Percentiles rank a stretch among this genome's conserved stretches.
These are phyloP conservation scores for Yamadazyma akitaensis DNA, from an alignment of 805 yeast species.

Conservation along the genomic window DNA sequence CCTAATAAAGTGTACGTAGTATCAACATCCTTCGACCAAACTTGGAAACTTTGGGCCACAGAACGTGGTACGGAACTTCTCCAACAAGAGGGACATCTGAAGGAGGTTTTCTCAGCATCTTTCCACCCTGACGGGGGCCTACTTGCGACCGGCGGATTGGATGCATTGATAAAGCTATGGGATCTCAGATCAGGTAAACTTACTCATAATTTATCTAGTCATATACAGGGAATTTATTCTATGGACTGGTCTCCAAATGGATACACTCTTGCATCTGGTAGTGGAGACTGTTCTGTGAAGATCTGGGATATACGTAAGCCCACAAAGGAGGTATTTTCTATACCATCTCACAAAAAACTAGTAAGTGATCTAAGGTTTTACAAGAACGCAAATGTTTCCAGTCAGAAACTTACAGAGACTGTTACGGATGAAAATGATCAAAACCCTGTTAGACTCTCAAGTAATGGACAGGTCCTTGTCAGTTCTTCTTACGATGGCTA, in stretches of 20 bases:
- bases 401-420: constrained; percentile 10
- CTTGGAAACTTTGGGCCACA: constrained; percentile 89
- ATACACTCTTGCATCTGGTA: constrained; percentile 71
- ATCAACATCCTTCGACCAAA: constrained; percentile 75
- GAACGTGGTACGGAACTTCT: constrained; percentile 41
- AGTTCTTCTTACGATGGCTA: constrained; percentile 72
- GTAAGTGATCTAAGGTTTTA: constrained; percentile 64
- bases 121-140: constrained; percentile 79
- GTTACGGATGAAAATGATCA: constrained; percentile 29
- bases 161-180: constrained; percentile 74
- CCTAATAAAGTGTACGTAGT: constrained; percentile 57
- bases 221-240: constrained; percentile 66
- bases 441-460: constrained; percentile 25
- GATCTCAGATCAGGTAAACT: constrained; percentile 78
- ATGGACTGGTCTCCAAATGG: constrained; percentile 79
- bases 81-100: constrained; percentile 84
- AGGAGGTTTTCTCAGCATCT: constrained; percentile 59
- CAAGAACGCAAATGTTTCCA: constrained; percentile 16
- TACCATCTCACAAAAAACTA: constrained; percentile 74
- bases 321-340: constrained; percentile 31
- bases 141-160: constrained; percentile 73
- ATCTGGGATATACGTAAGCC: constrained; percentile 80
- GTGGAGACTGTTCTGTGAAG: constrained; percentile 76
- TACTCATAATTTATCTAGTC: constrained; percentile 59
- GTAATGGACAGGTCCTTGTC: constrained; percentile 47